Percentiles rank a stretch among this genome's conserved stretches.
These are phyloP conservation scores for Talaromyces sp. DNA, from an alignment of 2,329 filamentous ascomycete genomes.

Conservation along the genomic window DNA sequence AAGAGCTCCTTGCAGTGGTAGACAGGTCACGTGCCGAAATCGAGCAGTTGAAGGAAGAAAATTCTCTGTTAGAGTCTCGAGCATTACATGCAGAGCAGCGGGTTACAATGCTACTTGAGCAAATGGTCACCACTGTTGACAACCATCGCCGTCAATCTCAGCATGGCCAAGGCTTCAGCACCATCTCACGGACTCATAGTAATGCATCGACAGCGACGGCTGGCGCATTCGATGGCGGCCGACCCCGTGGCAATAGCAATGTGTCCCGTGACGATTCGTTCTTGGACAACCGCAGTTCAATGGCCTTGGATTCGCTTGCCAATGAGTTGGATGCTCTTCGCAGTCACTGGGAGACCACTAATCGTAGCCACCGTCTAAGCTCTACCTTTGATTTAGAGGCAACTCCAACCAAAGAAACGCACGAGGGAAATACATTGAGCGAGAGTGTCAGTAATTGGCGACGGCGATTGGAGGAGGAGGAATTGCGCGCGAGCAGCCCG, in stretches of 20 bases:
- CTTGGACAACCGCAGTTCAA: conserved; percentile 57
- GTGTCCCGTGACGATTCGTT: conserved; percentile 42
- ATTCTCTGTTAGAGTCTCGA: conserved; percentile 73
- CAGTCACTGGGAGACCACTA: conserved; percentile 91
- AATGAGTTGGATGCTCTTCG: conserved; percentile 87
- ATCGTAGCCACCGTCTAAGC: conserved; percentile 89
- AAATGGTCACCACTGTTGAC: conserved; percentile 89
- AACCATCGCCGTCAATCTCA: conserved; percentile 80
- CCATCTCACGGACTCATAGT: conserved; percentile 52
- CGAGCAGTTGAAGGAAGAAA: conserved; percentile 79
- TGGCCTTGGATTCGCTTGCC: conserved; percentile 84
- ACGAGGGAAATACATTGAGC: conserved; percentile 51
- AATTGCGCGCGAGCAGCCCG: conserved; percentile 32
- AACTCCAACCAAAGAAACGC: conserved; percentile 46
- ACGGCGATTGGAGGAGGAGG: conserved; percentile 66
- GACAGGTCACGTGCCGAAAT: conserved; percentile 64
- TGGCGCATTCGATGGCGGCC: conserved; percentile 25
- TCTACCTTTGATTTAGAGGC: conserved; percentile 84
- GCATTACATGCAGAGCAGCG: conserved; percentile 89
- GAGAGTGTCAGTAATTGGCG: conserved; percentile 77
- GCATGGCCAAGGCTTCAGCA: conserved; percentile 37
- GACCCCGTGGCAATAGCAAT: conserved; percentile 41
- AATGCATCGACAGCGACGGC: conserved; percentile 52
- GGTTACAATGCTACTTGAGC: conserved; percentile 86
- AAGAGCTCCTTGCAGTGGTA: conserved; percentile 55